Evolutionary conservation across 306 rosid genomes (phyloP).

Genomic region (Argentina anserina): DNA sequence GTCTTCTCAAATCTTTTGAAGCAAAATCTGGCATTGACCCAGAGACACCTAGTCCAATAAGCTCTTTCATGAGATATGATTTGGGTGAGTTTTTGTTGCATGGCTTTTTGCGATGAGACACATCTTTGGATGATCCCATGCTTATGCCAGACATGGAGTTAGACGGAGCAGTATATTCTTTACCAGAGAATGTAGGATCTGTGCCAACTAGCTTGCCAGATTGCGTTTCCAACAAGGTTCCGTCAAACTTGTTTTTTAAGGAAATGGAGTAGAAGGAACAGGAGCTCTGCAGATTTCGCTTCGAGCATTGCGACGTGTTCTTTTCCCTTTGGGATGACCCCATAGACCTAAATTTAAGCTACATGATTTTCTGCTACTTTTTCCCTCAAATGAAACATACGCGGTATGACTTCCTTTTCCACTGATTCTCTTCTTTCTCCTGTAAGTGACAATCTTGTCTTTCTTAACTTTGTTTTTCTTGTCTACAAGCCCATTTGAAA

Average conservation of each 20-base stretch:
- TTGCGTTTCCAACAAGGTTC: constrained; percentile 20
- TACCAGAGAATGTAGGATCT: constrained; percentile 19
- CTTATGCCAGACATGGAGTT: constrained; percentile 23
- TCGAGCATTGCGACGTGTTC: constrained; percentile 39
- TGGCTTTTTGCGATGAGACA: constrained; percentile 29
- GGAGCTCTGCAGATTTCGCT: constrained; percentile 25
- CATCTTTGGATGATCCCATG: constrained; percentile 22
- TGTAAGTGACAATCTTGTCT: constrained; percentile 24
- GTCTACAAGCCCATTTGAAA: constrained; percentile 22
- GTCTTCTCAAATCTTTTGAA: constrained; percentile 64
- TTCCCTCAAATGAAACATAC: constrained; percentile 28
- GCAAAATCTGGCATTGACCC: constrained; percentile 22
- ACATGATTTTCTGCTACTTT: constrained; percentile 26
- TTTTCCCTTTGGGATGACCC: constrained; percentile 58
- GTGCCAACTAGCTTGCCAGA: constrained; percentile 15
- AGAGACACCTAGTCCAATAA: constrained; percentile 44
- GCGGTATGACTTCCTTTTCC: constrained; percentile 18
- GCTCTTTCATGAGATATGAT: constrained; percentile 47
- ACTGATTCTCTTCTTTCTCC: constrained; percentile 33
- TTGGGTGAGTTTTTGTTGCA: constrained; percentile 38
- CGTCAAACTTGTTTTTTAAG: constrained; percentile 15
- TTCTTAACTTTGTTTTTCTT: constrained; percentile 19
- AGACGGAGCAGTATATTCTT: constrained; percentile 22
- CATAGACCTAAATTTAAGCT: constrained; percentile 31
- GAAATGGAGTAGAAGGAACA: constrained; percentile 22